These are phyloP conservation scores for Linderina pennispora DNA, from an alignment of 192 early-diverging fungal species.

Conservation along the genomic window DNA sequence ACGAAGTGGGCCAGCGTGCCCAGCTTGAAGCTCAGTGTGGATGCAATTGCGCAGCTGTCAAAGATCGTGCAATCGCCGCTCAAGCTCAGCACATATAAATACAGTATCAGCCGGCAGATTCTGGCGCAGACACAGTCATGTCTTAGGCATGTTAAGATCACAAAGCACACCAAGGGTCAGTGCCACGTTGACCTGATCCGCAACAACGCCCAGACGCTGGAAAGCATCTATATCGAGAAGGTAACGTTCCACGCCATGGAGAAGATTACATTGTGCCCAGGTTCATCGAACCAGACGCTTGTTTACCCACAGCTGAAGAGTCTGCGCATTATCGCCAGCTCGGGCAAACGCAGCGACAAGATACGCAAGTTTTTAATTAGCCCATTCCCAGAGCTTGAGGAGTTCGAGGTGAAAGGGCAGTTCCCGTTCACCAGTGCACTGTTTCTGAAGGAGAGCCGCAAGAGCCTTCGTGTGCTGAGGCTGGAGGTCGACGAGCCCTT, in stretches of 20 bases:
- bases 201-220: slow-evolving; percentile 13
- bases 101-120: too few species aligned
- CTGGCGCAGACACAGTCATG: too few species aligned
- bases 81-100: too few species aligned
- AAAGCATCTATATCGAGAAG: slow-evolving; percentile 5
- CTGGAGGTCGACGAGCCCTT: too few species aligned
- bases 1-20: too few species aligned
- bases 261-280: slow-evolving; percentile 8
- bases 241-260: slow-evolving; percentile 5
- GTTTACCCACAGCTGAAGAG: slow-evolving; percentile 21
- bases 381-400: neutral
- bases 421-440: too few species aligned
- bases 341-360: neutral
- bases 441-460: too few species aligned
- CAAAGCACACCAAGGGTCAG: slow-evolving; percentile 7
- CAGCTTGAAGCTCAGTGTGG: too few species aligned
- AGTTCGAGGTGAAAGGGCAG: neutral
- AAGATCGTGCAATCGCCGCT: too few species aligned
- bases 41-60: too few species aligned
- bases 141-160: slow-evolving; percentile 24
- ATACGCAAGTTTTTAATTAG: neutral
- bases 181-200: slow-evolving; percentile 19
- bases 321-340: slow-evolving; percentile 3
- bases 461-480: too few species aligned
- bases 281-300: neutral